phyloP scores from a whole-genome alignment of 768 basidiomycete species.

The Trametes gibbosa region DNA sequence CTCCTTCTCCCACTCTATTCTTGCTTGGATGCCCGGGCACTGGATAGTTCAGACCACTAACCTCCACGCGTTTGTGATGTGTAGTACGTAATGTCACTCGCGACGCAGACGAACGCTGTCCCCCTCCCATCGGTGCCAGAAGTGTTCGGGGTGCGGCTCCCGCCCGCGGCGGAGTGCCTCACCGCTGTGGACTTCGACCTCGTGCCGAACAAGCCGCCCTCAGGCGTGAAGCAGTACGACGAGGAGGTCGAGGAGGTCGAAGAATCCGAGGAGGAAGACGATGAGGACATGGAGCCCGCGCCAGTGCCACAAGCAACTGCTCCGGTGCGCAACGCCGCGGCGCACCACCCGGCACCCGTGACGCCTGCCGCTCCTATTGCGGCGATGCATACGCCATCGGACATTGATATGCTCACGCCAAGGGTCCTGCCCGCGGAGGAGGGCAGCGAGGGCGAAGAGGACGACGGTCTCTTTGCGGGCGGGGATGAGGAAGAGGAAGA shows the following conservation, averaged over 20 bases:
- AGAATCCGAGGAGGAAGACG: constrained; percentile 66
- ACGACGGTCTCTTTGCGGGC: constrained; percentile 74
- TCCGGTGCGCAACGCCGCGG: constrained; percentile 12
- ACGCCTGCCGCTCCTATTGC: constrained; percentile 34
- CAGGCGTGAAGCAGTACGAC: constrained; percentile 70
- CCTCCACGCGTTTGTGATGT: not conserved
- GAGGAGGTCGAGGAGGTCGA: constrained; percentile 83
- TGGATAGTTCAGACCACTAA: no score
- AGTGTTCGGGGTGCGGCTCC: constrained; percentile 84
- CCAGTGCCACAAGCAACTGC: constrained; percentile 39
- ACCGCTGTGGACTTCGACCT: constrained; percentile 84
- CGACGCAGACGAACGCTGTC: constrained; percentile 77
- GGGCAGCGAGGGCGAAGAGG: constrained; percentile 76
- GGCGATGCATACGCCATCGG: constrained; percentile 62
- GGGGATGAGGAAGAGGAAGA: constrained; percentile 63
- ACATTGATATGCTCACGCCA: constrained; percentile 58
- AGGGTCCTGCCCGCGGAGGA: constrained; percentile 40
- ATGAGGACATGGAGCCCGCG: constrained; percentile 69
- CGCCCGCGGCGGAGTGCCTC: constrained; percentile 62
- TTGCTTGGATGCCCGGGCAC: not conserved
- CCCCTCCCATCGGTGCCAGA: constrained; percentile 85
- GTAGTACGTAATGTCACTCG: constrained; percentile 76
- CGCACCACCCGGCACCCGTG: constrained; percentile 20
- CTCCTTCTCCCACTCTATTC: no score
- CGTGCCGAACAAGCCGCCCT: constrained; percentile 80